Conservation (phyloP, 257 asterid species). For the Jaltomata sinuosa region DNA sequence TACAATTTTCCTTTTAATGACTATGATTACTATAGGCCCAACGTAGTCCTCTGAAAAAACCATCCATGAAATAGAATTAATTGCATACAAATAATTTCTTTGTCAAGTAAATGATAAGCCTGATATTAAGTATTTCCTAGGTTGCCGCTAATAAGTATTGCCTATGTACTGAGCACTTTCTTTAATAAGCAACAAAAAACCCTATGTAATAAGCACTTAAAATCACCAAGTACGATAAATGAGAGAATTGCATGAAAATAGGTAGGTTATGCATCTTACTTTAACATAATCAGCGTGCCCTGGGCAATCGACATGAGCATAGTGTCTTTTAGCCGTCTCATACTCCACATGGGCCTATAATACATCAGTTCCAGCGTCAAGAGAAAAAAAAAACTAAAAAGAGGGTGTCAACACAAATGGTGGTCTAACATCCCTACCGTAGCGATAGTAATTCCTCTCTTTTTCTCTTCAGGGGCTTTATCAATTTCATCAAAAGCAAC, state of each 20-base stretch:
- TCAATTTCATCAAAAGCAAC: conserved; percentile 93
- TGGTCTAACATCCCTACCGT: conserved; percentile 42
- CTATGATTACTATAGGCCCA: background rate
- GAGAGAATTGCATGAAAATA: background rate
- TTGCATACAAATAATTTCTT: background rate
- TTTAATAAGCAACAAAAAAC: background rate
- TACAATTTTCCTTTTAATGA: background rate
- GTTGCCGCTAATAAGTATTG: background rate
- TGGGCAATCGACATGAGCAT: conserved; percentile 97
- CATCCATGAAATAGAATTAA: background rate
- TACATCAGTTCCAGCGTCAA: conserved; percentile 12
- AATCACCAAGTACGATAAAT: background rate
- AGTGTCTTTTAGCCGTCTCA: conserved; percentile 86
- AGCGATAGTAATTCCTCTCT: conserved; percentile 94
- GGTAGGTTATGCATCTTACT: conserved; percentile 27
- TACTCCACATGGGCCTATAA: conserved; percentile 93
- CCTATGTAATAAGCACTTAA: background rate
- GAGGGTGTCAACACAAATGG: background rate
- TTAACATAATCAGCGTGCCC: conserved; percentile 97
- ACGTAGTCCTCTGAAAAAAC: background rate
- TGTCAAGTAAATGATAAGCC: background rate
- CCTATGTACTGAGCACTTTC: background rate
- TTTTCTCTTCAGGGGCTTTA: conserved; percentile 97
- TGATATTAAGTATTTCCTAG: background rate
- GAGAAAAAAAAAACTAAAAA: background rate